Evolutionary conservation across 441 rosid genomes (phyloP), one percentile per base, ranked within the genome.

Genomic region (Adansonia madagascariensis): DNA sequence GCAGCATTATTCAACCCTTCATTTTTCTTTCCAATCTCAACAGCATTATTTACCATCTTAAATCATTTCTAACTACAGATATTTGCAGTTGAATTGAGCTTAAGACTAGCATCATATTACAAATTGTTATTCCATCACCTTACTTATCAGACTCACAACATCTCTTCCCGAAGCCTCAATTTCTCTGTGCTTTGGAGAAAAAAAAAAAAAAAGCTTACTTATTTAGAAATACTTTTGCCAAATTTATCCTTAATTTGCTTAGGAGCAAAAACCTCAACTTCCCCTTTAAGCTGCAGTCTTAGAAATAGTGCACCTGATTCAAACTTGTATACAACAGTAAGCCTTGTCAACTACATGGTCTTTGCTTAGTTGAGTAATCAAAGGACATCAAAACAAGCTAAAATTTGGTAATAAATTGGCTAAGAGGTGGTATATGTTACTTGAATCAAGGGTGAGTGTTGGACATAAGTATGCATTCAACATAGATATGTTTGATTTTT

Each of bases 291-390:
- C 70, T 15, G 69, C 27, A 74, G 57, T 57, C 53, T 24, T 6
- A 57, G n/a, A 60, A 60, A 74, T 43, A 44, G 2, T 27, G 41
- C 76, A 53, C 14, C 27, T 20, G 31, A 71, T 71, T 71, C 73
- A 46, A 68, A 52, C 74, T 52, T 52, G 47, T 49, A 49, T 2
- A 71, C 7, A 22, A 47, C 8, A 47, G 18, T 49, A 50, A 43
- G 14, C 15, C 43, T 69, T 27, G 10, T 18, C 24, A 6, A 49
- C 43, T 59, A 59, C 14, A 20, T 27, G 4, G 41, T 5, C 65
- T 27, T 12, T 27, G 41, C 65, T 52, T 52, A n/a, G 74, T 52
- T 17, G 39, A 56, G 65, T 56, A 20, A 39, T 56, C 18, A 72
- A 72, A 57, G 15, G 57, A 52, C 24, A 31, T 27, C 46, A 71